phyloP scores from a whole-genome alignment of 1,284 basidiomycete species.

The Mycena citricolor region DNA sequence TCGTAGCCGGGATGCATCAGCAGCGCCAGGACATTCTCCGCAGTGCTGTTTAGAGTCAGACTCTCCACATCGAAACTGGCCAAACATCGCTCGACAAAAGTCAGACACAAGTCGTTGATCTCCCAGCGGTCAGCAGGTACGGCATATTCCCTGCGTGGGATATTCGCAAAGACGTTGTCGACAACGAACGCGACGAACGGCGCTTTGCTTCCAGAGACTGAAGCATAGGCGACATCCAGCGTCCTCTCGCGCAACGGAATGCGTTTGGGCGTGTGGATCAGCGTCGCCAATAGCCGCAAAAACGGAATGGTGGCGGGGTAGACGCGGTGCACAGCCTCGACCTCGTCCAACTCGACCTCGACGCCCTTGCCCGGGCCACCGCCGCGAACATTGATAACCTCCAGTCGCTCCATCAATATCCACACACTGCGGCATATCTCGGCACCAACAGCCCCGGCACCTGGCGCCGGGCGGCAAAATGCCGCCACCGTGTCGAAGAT shows the following conservation, averaged over 20 bases:
- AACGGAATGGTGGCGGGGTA: conserved; percentile 92
- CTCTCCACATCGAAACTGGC: conserved; percentile 80
- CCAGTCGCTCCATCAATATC: conserved; percentile 79
- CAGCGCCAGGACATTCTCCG: conserved; percentile 53
- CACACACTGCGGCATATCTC: conserved; percentile 84
- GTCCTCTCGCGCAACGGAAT: conserved; percentile 60
- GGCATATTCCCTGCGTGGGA: conserved; percentile 72
- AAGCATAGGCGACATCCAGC: conserved; percentile 57
- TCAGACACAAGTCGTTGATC: conserved; percentile 82
- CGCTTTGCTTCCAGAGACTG: conserved; percentile 42
- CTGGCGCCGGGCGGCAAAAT: conserved; percentile 82
- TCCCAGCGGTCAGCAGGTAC: conserved; percentile 82
- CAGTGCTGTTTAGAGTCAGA: conserved; percentile 49
- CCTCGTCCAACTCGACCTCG: conserved; percentile 81
- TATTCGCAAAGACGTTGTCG: conserved; percentile 81
- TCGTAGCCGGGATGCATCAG: conserved; percentile 88
- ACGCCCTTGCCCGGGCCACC: conserved; percentile 62
- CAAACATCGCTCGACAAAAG: conserved; percentile 83
- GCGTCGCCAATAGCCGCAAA: conserved; percentile 76
- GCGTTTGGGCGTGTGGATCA: conserved; percentile 77
- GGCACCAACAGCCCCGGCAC: conserved; percentile 68
- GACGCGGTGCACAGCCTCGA: conserved; percentile 75
- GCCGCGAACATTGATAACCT: conserved; percentile 76
- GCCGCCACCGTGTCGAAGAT: conserved; percentile 83
- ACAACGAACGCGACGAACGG: conserved; percentile 85